Evolutionary conservation across 2,329 filamentous ascomycete genomes (phyloP), one percentile per base, ranked within the genome.

Genomic region (Phyllosticta paracitricarpa): DNA sequence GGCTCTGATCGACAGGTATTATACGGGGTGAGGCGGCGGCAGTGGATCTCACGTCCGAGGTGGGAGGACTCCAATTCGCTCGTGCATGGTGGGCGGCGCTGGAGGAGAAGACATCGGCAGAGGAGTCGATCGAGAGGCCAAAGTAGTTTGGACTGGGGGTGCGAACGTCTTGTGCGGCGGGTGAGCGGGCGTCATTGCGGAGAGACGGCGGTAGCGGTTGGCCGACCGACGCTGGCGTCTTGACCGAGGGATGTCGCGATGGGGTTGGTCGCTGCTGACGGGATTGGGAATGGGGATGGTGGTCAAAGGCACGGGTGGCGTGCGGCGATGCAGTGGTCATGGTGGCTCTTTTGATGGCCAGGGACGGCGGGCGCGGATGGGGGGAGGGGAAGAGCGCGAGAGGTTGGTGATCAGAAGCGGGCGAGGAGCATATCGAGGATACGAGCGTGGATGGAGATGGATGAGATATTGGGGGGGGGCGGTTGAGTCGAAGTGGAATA

Each of bases 141-240:
- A 96, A 96, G 74, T 96, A 96, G 72, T 92, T 95, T 12, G 91
- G 89, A 71, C 89, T 93, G 25, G 81, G 72, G 3, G 70, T 73
- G 53, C 68, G 67, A 3, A 69, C 67, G n/a, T 69, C 66, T 55
- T 72, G 71, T 51, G 63, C 62, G 26, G 69, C 65, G 12, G 72
- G 71, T 4, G 71, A 69, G 61, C 70, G 72, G 51, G 68, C 63
- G n/a, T 72, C 65, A 51, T 71, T 71, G 17, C 54, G 55, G 40
- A 68, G 66, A 19, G 52, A 14, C 30, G 73, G 69, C n/a, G 70
- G 64, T 4, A 68, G 64, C 14, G 69, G 63, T 53, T 63, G 62
- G 57, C 62, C 62, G 33, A 64, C 61, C 30, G 66, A 63, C 48
- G 63, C 61, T 25, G 70, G 66, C 51, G 68, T 71, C 30, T 68